Percentiles rank a stretch among this genome's conserved stretches.
Conservation (phyloP, 1,139 yeast genomes). For the Yamadazyma sp. region DNA sequence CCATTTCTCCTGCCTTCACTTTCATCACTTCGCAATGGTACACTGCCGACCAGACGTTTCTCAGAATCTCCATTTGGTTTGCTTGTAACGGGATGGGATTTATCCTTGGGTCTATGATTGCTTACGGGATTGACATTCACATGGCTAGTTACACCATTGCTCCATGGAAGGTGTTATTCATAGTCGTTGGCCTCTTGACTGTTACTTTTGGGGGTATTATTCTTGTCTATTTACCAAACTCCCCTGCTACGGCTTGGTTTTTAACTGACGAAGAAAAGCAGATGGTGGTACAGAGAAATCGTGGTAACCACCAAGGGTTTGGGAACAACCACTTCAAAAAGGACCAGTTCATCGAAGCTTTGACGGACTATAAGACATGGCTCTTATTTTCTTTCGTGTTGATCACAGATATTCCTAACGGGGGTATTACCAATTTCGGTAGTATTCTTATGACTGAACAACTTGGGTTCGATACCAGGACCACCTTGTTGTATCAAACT, state of each 20-base stretch:
- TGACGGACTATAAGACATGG: slow-evolving; percentile 45
- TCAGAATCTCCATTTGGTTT: slow-evolving; percentile 29
- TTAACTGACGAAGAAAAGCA: slow-evolving; percentile 48
- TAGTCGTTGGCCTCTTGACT: slow-evolving; percentile 32
- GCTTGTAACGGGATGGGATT: slow-evolving; percentile 32
- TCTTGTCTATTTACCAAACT: slow-evolving; percentile 28
- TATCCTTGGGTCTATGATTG: slow-evolving; percentile 28
- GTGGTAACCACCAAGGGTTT: slow-evolving; percentile 52
- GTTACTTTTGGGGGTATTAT: slow-evolving; percentile 25
- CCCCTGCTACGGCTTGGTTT: slow-evolving; percentile 34
- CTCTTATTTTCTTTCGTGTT: slow-evolving; percentile 35
- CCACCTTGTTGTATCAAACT: slow-evolving; percentile 34
- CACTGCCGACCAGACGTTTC: slow-evolving; percentile 22
- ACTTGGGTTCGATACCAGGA: slow-evolving; percentile 36
- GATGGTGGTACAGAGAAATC: slow-evolving; percentile 33
- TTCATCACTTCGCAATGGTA: slow-evolving; percentile 42
- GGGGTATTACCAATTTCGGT: slow-evolving; percentile 42
- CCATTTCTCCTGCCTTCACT: slow-evolving; percentile 57
- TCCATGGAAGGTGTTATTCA: slow-evolving; percentile 34
- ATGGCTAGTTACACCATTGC: slow-evolving; percentile 19
- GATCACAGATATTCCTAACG: slow-evolving; percentile 34
- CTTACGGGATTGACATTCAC: slow-evolving; percentile 22
- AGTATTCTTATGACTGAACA: slow-evolving; percentile 45
- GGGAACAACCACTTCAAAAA: slow-evolving; percentile 55
- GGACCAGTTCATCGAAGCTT: slow-evolving; percentile 56